Evolutionary conservation across 140 eudicot genomes (phyloP).

Genomic region (Oenanthe javanica): DNA sequence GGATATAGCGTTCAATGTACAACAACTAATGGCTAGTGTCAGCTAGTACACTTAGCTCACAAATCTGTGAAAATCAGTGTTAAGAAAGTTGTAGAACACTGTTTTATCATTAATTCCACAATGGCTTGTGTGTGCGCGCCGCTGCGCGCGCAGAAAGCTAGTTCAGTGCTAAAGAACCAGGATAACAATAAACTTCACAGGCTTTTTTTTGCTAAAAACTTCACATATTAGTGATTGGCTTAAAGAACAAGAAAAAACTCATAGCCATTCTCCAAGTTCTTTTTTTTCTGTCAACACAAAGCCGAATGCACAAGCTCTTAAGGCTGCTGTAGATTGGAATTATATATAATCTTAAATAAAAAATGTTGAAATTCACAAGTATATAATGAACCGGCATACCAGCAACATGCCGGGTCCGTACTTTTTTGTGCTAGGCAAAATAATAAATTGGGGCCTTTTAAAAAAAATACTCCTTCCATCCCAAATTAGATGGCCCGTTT

Average conservation of each 20-base stretch:
- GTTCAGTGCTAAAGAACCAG: not conserved
- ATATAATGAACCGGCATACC: not conserved
- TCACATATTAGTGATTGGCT: not conserved
- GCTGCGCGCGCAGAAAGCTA: not conserved
- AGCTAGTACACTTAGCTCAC: not conserved
- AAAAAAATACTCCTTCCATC: too few species aligned
- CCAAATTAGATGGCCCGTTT: too few species aligned
- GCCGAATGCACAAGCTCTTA: not conserved
- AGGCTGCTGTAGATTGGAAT: not conserved
- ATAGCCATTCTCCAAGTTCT: not conserved
- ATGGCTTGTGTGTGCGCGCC: not conserved
- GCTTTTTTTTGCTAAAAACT: too few species aligned
- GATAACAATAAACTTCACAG: not conserved
- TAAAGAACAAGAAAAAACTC: not conserved
- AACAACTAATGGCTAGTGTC: not conserved
- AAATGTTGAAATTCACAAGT: not conserved
- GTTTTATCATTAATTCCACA: too few species aligned
- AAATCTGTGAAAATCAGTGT: not conserved
- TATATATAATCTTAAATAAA: not conserved
- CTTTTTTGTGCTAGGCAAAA: too few species aligned
- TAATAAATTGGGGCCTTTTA: too few species aligned
- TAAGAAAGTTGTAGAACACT: too few species aligned
- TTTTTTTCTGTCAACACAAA: not conserved
- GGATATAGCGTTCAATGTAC: not conserved
- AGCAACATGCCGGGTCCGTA: too few species aligned